These are phyloP conservation scores for Pleurotus pulmonarius DNA, from an alignment of 768 basidiomycete species.

Conservation along the genomic window DNA sequence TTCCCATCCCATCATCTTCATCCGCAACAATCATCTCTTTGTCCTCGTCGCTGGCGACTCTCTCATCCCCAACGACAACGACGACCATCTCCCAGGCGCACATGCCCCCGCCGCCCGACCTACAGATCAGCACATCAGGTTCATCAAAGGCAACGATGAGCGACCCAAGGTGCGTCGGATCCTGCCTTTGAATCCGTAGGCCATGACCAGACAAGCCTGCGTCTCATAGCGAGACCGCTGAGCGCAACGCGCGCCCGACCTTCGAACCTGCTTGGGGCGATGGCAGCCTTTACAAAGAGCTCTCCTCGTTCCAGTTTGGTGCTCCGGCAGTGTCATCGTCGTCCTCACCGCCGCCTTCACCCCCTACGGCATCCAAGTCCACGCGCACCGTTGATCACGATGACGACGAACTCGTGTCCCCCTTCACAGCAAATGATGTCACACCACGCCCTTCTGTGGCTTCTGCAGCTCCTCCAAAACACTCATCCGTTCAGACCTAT, in stretches of 20 bases:
- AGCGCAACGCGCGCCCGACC: constrained; percentile 8
- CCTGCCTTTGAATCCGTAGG: not conserved
- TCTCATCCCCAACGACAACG: not conserved
- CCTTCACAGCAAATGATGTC: constrained; percentile 26
- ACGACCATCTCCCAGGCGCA: not conserved
- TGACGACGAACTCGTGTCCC: constrained; percentile 28
- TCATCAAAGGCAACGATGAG: not conserved
- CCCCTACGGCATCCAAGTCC: constrained; percentile 33
- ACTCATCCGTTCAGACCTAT: not conserved
- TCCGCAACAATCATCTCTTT: not conserved
- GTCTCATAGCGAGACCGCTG: not conserved
- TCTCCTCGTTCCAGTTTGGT: constrained; percentile 47
- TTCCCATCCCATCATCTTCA: constrained; percentile 8
- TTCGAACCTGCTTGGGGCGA: constrained; percentile 15
- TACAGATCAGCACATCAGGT: constrained; percentile 1
- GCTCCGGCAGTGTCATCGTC: constrained; percentile 29
- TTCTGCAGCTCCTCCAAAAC: constrained; percentile 16
- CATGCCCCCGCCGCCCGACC: not conserved
- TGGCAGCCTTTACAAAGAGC: constrained; percentile 39
- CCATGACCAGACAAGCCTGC: not conserved
- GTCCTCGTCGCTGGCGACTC: not conserved
- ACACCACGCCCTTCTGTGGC: constrained; percentile 51
- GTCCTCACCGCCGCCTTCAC: constrained; percentile 22
- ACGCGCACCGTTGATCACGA: constrained; percentile 27
- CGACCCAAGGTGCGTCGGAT: constrained; percentile 1